Conservation (phyloP, 2,329 filamentous ascomycete species). For the Aspergillus aculeatinus region DNA sequence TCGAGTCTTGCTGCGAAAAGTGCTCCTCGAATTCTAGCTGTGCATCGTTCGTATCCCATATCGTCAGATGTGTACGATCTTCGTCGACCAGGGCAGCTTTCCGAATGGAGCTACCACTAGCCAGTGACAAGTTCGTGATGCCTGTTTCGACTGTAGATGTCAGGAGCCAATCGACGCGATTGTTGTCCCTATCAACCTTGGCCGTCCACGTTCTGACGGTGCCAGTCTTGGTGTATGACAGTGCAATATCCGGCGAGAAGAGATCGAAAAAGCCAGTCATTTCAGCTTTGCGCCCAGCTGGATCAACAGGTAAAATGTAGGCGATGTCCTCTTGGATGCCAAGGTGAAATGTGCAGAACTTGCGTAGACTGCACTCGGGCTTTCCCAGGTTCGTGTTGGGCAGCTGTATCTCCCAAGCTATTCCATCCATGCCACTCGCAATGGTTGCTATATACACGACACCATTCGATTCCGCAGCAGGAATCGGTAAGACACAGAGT, state of each 20-base stretch:
- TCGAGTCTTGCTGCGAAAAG: slow-evolving; percentile 70
- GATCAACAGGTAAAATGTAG: slow-evolving; percentile 77
- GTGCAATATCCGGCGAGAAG: slow-evolving; percentile 80
- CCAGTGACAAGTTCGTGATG: slow-evolving; percentile 69
- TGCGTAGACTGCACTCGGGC: slow-evolving; percentile 51
- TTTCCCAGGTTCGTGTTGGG: slow-evolving; percentile 44
- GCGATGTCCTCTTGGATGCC: slow-evolving; percentile 53
- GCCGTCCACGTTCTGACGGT: slow-evolving; percentile 83
- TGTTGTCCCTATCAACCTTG: slow-evolving; percentile 61
- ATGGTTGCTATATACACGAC: slow-evolving; percentile 75
- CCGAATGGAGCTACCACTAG: slow-evolving; percentile 80
- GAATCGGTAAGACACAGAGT: slow-evolving; percentile 75
- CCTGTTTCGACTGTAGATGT: slow-evolving; percentile 81
- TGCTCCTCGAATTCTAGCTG: slow-evolving; percentile 78
- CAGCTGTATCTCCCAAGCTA: slow-evolving; percentile 76
- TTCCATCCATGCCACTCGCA: slow-evolving; percentile 71
- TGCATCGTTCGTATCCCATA: slow-evolving; percentile 83
- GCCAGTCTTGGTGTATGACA: slow-evolving; percentile 77
- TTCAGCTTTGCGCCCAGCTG: slow-evolving; percentile 70
- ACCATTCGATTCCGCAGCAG: slow-evolving; percentile 55
- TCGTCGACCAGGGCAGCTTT: slow-evolving; percentile 82
- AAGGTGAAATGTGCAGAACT: slow-evolving; percentile 72
- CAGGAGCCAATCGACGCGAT: slow-evolving; percentile 73
- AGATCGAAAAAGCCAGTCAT: slow-evolving; percentile 79
- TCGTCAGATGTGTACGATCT: slow-evolving; percentile 71